Base-by-base conservation (phyloP, 2,329 filamentous ascomycete species). In the Penicillium sp. region DNA sequence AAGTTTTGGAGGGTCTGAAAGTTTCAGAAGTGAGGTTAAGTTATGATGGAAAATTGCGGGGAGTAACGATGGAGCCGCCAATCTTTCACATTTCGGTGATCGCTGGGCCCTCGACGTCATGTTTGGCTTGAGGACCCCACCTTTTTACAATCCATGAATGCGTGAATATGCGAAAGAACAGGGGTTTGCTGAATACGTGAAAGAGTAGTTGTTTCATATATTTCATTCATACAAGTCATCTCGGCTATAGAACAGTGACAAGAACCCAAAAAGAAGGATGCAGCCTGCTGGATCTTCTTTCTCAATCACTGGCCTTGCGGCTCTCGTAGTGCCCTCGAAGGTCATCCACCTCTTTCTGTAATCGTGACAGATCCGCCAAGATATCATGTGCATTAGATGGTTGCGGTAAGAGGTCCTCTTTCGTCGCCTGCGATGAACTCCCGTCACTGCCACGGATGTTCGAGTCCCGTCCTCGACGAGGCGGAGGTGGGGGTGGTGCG, bases 271-370 rank as follows among this genome's bases (percentile, higher is more conserved):
- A 31, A 46, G 40, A 29, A 47, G 42, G 39, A 46, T 42, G 44
- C 54, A 57, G 52, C 52, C 48, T 10, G 50, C 54, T 54, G 52
- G 41, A 41, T 41, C 38, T 46, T 15, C 41, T 42, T 57, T 43
- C 33, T 37, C 33, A 65, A 28, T 65, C 58, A 46, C 62, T 65
- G 38, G 57, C 53, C 47, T 63, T 64, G 25, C 66, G 64, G 44
- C 51, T 65, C 47, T 71, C 66, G 51, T 72, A 72, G 33, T 68
- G 69, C 2, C 68, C 70, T 15, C 71, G 65, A 35, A 72, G 63
- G 50, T 71, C 86, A 69, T 92, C 87, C 33, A 92, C 87, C 63
- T 92, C 88, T 63, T 80, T 79, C 69, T 89, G 87, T 54, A 92
- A 69, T 20, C 83, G 82, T 41, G 81, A 80, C 47, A 92, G 69